phyloP scores from a whole-genome alignment of 2,329 filamentous ascomycete genomes.

The Drechslerella stenobrocha region DNA sequence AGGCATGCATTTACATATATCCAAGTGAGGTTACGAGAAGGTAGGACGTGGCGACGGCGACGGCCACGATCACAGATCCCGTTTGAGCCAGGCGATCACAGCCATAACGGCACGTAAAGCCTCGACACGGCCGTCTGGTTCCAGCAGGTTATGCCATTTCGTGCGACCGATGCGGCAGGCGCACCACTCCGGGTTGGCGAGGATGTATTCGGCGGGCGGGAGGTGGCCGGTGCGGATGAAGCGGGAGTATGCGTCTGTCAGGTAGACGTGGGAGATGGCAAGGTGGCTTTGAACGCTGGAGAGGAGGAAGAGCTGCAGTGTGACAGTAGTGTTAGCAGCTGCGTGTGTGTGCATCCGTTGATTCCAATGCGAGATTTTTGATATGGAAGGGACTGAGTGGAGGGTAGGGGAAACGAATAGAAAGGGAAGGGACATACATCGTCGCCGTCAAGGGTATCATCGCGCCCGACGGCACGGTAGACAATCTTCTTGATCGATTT shows the following conservation, averaged over 20 bases:
- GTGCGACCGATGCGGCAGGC: constrained; percentile 49
- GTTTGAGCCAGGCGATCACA: constrained; percentile 50
- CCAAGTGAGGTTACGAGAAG: too few relatives aligned
- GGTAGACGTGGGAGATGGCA: constrained; percentile 50
- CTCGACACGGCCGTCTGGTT: constrained; percentile 50
- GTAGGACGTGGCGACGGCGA: too few relatives aligned
- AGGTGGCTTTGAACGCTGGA: constrained; percentile 52
- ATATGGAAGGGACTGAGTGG: too few relatives aligned
- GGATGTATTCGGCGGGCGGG: constrained; percentile 24
- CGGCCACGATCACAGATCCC: constrained; percentile 38
- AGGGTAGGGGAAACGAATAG: background rate
- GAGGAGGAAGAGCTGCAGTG: constrained; percentile 50
- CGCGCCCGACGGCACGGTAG: constrained; percentile 24
- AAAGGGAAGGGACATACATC: constrained; percentile 22
- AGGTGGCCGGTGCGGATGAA: constrained; percentile 52
- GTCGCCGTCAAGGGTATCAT: constrained; percentile 20
- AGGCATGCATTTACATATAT: too few relatives aligned
- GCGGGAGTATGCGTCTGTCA: constrained; percentile 51
- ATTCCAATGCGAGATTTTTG: too few relatives aligned
- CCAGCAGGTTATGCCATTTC: constrained; percentile 51
- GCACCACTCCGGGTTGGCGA: constrained; percentile 44
- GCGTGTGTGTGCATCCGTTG: too few relatives aligned
- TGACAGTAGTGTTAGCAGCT: too few relatives aligned
- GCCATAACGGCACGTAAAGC: constrained; percentile 49
- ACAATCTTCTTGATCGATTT: constrained; percentile 21